phyloP scores from a whole-genome alignment of 106 monocot genomes.

The Narthecium ossifragum region DNA sequence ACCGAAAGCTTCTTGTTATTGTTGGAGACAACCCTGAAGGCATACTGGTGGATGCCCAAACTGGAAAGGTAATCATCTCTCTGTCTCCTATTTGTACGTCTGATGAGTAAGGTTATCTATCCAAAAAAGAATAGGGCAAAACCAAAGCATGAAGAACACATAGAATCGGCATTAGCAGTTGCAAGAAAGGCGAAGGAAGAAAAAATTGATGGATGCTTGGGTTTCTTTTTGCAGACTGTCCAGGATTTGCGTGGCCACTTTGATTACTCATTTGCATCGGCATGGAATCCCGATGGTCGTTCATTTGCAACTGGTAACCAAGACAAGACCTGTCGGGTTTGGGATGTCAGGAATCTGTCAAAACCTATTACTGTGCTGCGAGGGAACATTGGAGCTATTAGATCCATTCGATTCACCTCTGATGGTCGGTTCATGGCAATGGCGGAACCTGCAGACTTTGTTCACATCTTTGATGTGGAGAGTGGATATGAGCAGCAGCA shows the following conservation, averaged over 20 bases:
- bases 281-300: slow-evolving; percentile 54
- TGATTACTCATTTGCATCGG: slow-evolving; percentile 59
- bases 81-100: too few species aligned
- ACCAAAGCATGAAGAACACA: not conserved
- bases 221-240: slow-evolving; percentile 27
- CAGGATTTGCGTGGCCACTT: slow-evolving; percentile 39
- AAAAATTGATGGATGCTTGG: not conserved
- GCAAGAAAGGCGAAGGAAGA: not conserved
- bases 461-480: slow-evolving; percentile 48
- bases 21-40: slow-evolving; percentile 55
- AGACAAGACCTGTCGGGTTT: slow-evolving; percentile 57
- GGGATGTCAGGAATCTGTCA: slow-evolving; percentile 50
- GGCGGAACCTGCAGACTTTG: slow-evolving; percentile 63
- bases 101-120: too few species aligned
- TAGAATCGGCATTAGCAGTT: not conserved
- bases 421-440: slow-evolving; percentile 61
- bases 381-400: slow-evolving; percentile 59
- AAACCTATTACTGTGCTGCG: slow-evolving; percentile 36
- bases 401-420: slow-evolving; percentile 47
- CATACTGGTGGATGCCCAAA: slow-evolving; percentile 36
- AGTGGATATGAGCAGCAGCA: slow-evolving; percentile 38
- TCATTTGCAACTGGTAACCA: slow-evolving; percentile 62
- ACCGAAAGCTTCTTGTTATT: slow-evolving; percentile 43
- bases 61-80: slow-evolving; percentile 31
- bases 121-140: too few species aligned